phyloP scores from a whole-genome alignment of 768 basidiomycete genomes.

The Kwoniella sp. region DNA sequence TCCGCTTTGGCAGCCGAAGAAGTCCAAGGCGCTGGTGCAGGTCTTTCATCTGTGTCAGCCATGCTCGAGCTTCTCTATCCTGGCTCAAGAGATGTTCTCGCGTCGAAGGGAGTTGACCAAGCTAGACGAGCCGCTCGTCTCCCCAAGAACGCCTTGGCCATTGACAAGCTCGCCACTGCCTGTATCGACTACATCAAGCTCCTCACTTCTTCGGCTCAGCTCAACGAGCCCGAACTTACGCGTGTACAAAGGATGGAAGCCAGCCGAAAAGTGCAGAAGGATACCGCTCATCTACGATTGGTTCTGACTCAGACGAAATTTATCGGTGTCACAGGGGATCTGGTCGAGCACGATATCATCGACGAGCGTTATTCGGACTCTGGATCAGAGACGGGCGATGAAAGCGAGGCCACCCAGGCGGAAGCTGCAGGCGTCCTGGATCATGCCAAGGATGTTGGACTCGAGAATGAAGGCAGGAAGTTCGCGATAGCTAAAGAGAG shows the following conservation, averaged over 20 bases:
- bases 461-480: conserved; percentile 24
- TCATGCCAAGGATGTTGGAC: conserved; percentile 2
- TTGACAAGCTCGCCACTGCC: conserved; percentile 51
- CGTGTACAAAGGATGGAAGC: conserved; percentile 23
- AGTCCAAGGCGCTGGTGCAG: conserved; percentile 30
- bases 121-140: not conserved
- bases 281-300: conserved; percentile 36
- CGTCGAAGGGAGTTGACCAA: not conserved
- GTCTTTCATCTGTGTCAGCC: conserved; percentile 41
- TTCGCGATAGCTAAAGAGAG: conserved; percentile 41
- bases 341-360: conserved; percentile 1
- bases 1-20: conserved; percentile 50
- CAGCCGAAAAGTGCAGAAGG: conserved; percentile 25
- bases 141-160: conserved; percentile 34
- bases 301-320: conserved; percentile 48
- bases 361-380: conserved; percentile 2
- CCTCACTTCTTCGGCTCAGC: conserved; percentile 28
- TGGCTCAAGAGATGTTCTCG: conserved; percentile 27
- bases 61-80: conserved; percentile 47
- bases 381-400: conserved; percentile 6
- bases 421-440: not conserved
- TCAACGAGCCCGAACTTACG: conserved; percentile 6
- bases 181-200: conserved; percentile 50
- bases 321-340: conserved; percentile 26
- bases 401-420: conserved; percentile 8